These are phyloP conservation scores for Gaultheria prostrata DNA, from an alignment of 148 eudicot species.

Conservation along the genomic window DNA sequence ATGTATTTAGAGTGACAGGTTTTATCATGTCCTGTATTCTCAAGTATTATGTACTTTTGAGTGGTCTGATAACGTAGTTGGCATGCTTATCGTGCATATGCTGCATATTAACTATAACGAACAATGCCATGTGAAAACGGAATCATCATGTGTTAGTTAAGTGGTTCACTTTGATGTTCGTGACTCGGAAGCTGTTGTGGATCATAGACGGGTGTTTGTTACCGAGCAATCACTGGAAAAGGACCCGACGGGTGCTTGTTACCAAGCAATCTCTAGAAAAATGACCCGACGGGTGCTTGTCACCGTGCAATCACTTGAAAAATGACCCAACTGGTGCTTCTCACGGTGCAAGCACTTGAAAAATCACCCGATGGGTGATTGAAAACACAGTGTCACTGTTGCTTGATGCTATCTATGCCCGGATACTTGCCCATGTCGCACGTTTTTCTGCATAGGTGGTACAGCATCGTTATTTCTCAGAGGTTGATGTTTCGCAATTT, in stretches of 20 bases:
- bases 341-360: too few species aligned
- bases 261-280: too few species aligned
- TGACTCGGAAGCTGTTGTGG: neutral
- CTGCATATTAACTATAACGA: neutral
- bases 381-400: neutral
- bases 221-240: too few species aligned
- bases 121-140: neutral
- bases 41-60: too few species aligned
- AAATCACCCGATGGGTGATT: too few species aligned
- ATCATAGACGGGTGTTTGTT: too few species aligned
- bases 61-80: neutral
- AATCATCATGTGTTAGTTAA: neutral
- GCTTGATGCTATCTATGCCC: neutral
- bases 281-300: too few species aligned
- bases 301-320: too few species aligned
- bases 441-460: neutral
- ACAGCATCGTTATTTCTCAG: neutral
- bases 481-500: neutral
- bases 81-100: neutral
- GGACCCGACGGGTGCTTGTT: too few species aligned
- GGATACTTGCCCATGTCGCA: neutral
- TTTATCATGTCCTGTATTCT: neutral
- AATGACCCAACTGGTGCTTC: too few species aligned
- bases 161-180: neutral
- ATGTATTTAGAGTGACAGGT: neutral